Base-by-base conservation (phyloP, 2,329 filamentous ascomycete species). In the Fusarium sp. region DNA sequence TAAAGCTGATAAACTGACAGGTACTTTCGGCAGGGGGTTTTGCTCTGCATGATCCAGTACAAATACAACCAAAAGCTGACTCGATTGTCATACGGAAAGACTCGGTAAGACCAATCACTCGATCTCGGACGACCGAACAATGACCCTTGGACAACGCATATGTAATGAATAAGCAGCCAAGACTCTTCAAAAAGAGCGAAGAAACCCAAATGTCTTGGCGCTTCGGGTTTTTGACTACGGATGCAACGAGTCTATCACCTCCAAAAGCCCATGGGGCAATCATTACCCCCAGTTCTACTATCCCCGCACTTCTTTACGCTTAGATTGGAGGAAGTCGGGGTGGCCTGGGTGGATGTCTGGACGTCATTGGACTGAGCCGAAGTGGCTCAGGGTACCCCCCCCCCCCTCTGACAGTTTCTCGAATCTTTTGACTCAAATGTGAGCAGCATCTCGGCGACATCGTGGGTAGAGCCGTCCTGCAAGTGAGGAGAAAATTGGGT, bases 161-260 rank as follows among this genome's bases (percentile, higher is more conserved):
- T 67, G 49, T 49, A 67, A 46, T 49, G 53, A 41, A 46, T 65
- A 70, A 62, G 60, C 59, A 56, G 60, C 69, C 59, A 64, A 66
- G 71, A 65, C 38, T 49, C 26, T 38, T 38, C 14, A 59, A 57
- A 55, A 71, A 49, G 45, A 42, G 54, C 53, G 48, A 45, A 53
- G 30, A 44, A 12, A 52, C 57, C 66, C 69, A 73, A 76, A 65
- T 56, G 57, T 73, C 72, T 70, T 74, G 75, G 75, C 73, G 71
- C 45, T 67, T 66, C 55, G 69, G 70, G 61, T 54, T 53, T 64
- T 63, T 66, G 45, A 61, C 59, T 56, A 46, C 56, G 62, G 44
- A 59, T 50, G 44, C 37, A 54, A 30, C 35, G 13, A 23, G 35
- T 30, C 20, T 26, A 26, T 17, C 48, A 53, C 26, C 33, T 61